A percentile compares a stretch with the other conserved stretches of the same genome.
Evolutionary conservation across 768 basidiomycete species (phyloP).

Genomic region (Gyrodon lividus): DNA sequence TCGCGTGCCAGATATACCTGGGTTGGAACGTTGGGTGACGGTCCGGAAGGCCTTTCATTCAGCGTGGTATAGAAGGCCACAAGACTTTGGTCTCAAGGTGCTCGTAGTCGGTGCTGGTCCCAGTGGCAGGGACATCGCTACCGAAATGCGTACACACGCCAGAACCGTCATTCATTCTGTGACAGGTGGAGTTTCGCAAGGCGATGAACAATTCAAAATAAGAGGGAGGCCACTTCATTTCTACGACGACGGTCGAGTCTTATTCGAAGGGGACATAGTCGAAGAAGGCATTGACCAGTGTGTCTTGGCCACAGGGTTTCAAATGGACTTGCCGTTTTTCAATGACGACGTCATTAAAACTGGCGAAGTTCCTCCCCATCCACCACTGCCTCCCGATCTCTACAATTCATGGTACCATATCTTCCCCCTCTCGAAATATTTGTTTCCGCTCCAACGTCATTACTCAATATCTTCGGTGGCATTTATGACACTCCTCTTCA

Average conservation of each 20-base stretch:
- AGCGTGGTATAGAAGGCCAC: constrained; percentile 61
- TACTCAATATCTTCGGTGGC: constrained; percentile 53
- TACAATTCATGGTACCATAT: constrained; percentile 65
- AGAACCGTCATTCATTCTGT: constrained; percentile 57
- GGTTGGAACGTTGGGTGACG: constrained; percentile 57
- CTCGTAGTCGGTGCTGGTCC: constrained; percentile 56
- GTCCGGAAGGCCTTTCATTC: constrained; percentile 59
- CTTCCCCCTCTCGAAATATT: constrained; percentile 68
- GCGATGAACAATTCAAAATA: constrained; percentile 36
- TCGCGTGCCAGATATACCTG: constrained; percentile 57
- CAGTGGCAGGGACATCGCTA: constrained; percentile 65
- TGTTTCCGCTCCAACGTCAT: constrained; percentile 58
- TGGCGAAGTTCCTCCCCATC: constrained; percentile 42
- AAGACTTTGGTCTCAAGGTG: constrained; percentile 36
- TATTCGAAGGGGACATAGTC: constrained; percentile 57
- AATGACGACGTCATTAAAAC: constrained; percentile 33
- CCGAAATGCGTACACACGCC: constrained; percentile 50
- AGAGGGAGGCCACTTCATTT: constrained; percentile 46
- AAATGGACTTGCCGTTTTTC: constrained; percentile 65
- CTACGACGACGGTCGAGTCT: constrained; percentile 42
- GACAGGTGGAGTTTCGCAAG: constrained; percentile 33
- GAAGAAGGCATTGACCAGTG: constrained; percentile 59
- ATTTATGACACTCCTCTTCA: constrained; percentile 60
- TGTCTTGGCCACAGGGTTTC: constrained; percentile 78
- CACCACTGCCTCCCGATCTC: constrained; percentile 50